Conservation (phyloP, 495 filamentous ascomycete genomes). For the Chlorociboria aeruginascens region DNA sequence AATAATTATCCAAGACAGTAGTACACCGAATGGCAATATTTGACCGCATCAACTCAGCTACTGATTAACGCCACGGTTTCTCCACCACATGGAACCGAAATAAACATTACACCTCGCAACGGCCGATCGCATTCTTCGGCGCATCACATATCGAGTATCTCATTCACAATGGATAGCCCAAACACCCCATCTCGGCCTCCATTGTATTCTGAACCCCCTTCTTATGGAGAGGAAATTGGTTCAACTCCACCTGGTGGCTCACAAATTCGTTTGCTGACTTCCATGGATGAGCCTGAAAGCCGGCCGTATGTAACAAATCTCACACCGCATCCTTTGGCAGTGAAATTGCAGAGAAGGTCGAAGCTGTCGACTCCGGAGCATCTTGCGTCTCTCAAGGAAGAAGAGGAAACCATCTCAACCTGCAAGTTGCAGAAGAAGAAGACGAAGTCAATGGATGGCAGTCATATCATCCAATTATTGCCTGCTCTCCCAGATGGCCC, state of each 20-base stretch:
- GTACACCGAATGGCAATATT: too few relatives aligned
- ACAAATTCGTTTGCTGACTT: constrained; percentile 39
- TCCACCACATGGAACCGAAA: neutral
- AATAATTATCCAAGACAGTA: too few relatives aligned
- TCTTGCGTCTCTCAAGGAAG: constrained; percentile 20
- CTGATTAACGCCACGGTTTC: too few relatives aligned
- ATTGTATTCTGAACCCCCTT: constrained; percentile 32
- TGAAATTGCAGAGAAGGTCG: constrained; percentile 10
- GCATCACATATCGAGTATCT: neutral
- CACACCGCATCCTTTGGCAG: constrained; percentile 3
- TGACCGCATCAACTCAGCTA: too few relatives aligned
- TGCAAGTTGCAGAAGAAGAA: constrained; percentile 36
- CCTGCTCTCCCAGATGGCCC: constrained; percentile 33
- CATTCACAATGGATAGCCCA: constrained; percentile 30
- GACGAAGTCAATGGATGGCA: neutral
- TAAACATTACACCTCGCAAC: neutral
- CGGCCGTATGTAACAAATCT: constrained; percentile 16
- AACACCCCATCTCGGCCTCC: constrained; percentile 22
- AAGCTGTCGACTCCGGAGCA: constrained; percentile 21
- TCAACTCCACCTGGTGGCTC: constrained; percentile 24
- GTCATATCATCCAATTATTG: constrained; percentile 15
- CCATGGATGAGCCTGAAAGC: constrained; percentile 26
- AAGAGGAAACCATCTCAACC: constrained; percentile 24
- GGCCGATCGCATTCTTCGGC: constrained; percentile 1
- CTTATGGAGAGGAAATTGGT: constrained; percentile 36